A percentile compares a stretch with the other conserved stretches of the same genome.
phyloP scores from a whole-genome alignment of 2,329 filamentous ascomycete species.

The Piedraia hortae region DNA sequence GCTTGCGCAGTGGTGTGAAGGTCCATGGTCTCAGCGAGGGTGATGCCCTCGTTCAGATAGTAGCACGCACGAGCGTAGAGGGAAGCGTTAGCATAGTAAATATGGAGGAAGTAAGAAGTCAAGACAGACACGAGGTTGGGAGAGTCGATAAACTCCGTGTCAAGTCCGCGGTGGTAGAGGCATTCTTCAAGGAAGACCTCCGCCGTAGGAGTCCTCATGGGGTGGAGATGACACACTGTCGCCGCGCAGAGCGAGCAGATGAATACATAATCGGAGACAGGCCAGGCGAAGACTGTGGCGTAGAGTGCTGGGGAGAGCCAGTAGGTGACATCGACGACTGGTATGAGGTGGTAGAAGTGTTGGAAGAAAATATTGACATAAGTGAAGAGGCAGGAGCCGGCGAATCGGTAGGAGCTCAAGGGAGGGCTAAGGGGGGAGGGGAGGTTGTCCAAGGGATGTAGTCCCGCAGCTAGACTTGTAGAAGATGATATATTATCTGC shows the following conservation, averaged over 20 bases:
- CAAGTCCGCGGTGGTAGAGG: conserved; percentile 9
- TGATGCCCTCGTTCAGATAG: conserved; percentile 13
- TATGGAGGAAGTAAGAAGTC: conserved; percentile 14
- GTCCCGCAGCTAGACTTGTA: too few species aligned
- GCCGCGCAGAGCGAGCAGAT: conserved; percentile 12
- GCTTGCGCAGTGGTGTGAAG: conserved; percentile 3
- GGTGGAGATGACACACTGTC: conserved; percentile 12
- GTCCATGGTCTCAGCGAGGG: conserved; percentile 10
- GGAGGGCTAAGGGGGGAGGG: too few species aligned
- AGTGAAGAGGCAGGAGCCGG: conserved; percentile 9
- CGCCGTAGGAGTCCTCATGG: conserved; percentile 9
- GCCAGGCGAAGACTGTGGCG: conserved; percentile 5
- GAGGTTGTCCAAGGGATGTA: too few species aligned
- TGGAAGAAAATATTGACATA: conserved; percentile 12
- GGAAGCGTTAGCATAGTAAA: conserved; percentile 13
- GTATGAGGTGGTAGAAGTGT: conserved; percentile 14
- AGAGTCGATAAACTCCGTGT: conserved; percentile 9
- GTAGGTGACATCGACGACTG: conserved; percentile 10
- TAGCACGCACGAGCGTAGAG: conserved; percentile 11
- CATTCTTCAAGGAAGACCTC: conserved; percentile 13
- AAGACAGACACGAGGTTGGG: conserved; percentile 10
- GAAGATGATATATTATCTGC: too few species aligned
- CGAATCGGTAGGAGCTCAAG: conserved; percentile 6
- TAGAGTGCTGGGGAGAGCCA: conserved; percentile 10
- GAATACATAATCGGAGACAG: conserved; percentile 10